Percentiles rank a stretch among this genome's conserved stretches.
phyloP scores from a whole-genome alignment of 331 rosid genomes.

The Quercus phellos region DNA sequence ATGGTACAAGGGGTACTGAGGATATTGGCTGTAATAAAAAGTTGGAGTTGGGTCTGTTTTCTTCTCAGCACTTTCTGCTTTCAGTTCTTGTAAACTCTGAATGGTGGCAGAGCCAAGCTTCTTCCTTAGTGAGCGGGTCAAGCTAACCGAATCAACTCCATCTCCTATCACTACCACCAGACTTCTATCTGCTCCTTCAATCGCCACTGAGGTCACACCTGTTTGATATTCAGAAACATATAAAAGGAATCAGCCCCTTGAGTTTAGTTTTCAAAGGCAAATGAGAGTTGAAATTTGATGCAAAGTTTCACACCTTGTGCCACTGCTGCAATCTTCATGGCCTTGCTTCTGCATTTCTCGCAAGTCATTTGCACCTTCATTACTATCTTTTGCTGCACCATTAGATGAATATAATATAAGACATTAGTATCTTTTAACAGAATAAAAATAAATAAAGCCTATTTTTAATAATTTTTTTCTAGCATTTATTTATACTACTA shows the following conservation, averaged over 20 bases:
- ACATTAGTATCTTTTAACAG: neutral
- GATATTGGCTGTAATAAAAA: neutral
- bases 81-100: slow-evolving; percentile 5
- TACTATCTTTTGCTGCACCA: slow-evolving; percentile 14
- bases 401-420: neutral
- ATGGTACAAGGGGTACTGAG: neutral
- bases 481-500: neutral
- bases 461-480: too few species aligned
- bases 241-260: too few species aligned
- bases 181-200: neutral
- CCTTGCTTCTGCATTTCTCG: slow-evolving; percentile 2
- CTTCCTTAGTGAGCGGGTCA: slow-evolving; percentile 10
- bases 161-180: slow-evolving; percentile 13
- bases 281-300: too few species aligned
- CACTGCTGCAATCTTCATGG: slow-evolving; percentile 7
- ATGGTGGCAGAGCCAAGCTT: slow-evolving; percentile 1
- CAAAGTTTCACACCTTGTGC: neutral
- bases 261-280: too few species aligned
- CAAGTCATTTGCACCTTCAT: slow-evolving; percentile 7
- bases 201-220: neutral
- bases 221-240: too few species aligned
- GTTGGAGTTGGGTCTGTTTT: neutral
- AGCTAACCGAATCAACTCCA: neutral
- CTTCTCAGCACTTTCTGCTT: neutral
- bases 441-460: neutral